These are phyloP conservation scores for Lophiostoma macrostomum DNA, from an alignment of 495 filamentous ascomycete species.

Conservation along the genomic window DNA sequence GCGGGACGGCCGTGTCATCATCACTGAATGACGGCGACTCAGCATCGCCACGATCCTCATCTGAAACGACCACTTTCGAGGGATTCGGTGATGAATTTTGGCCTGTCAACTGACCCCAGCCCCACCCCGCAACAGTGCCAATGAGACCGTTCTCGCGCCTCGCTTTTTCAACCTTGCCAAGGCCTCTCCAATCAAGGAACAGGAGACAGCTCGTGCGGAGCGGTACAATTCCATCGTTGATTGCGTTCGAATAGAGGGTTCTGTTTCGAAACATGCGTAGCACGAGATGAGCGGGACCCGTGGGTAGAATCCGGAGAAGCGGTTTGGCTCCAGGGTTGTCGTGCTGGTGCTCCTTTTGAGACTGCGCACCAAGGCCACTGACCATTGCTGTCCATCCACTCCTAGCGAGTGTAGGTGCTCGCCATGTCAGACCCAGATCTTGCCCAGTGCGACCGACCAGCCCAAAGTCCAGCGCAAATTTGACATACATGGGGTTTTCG, in stretches of 20 bases:
- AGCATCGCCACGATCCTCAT: slow-evolving; percentile 28
- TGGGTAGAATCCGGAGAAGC: slow-evolving; percentile 82
- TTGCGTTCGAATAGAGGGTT: slow-evolving; percentile 94
- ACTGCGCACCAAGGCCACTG: slow-evolving; percentile 65
- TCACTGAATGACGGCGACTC: slow-evolving; percentile 31
- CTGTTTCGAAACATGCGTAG: slow-evolving; percentile 84
- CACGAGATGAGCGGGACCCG: slow-evolving; percentile 85
- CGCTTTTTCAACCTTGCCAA: slow-evolving; percentile 91
- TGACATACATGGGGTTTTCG: slow-evolving; percentile 95
- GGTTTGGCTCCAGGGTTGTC: slow-evolving; percentile 80
- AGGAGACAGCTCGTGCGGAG: slow-evolving; percentile 89
- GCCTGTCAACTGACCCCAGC: slow-evolving; percentile 91
- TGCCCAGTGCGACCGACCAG: slow-evolving; percentile 92
- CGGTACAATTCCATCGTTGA: slow-evolving; percentile 97
- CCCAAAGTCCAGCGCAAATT: slow-evolving; percentile 93
- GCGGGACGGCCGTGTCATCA: slow-evolving; percentile 51
- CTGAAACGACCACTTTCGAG: slow-evolving; percentile 33
- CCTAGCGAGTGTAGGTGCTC: slow-evolving; percentile 74
- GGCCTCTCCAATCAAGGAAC: slow-evolving; percentile 95
- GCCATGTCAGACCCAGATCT: slow-evolving; percentile 92
- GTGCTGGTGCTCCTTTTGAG: slow-evolving; percentile 59
- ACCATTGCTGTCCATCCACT: slow-evolving; percentile 88
- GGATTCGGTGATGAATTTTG: slow-evolving; percentile 61
- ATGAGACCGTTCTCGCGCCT: slow-evolving; percentile 86
- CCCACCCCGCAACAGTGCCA: slow-evolving; percentile 87